Evolutionary conservation across 805 yeast species (phyloP), one percentile per base, ranked within the genome.

Genomic region (Candida odintsovae): DNA sequence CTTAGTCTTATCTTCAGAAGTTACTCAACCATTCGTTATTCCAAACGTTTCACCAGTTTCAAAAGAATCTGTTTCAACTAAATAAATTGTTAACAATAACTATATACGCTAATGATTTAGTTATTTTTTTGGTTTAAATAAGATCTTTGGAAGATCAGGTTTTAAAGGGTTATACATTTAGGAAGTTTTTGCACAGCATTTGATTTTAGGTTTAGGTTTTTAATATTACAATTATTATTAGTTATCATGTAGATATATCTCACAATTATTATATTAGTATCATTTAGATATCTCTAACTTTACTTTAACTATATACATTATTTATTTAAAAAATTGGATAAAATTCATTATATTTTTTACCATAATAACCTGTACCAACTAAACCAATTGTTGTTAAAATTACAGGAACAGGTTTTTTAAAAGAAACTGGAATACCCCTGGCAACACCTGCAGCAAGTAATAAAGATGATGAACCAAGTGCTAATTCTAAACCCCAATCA

Each of bases 401-500:
- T 42, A 86, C 59, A 3, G 97, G 97, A 47, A 90, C 77, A 0
- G 95, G 92, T 61, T 86, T 86, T 51, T 70, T 72, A 65, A 83
- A 80, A 6, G 67, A 60, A 9, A 80, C 72, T 31, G 80, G 78
- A 45, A 78, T 50, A 9, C 88, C 80, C 59, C 97, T 77, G 29
- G 80, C 77, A n/a, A 84, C 54, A 25, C 95, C 90, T 9, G 92
- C 90, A 37, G 75, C 75, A 11, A 84, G 64, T 55, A 90, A 73
- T 16, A 86, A 58, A 2, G 80, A 55, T 6, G 95, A 83, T 2
- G 90, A 77, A 12, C 81, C 84, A 46, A 90, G 67, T 0, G 96
- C 96, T 16, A 85, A 62, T 62, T 86, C 90, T 53, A 90, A 73
- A 39, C 97, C 97, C 66, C 78, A 78, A 60, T 86, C 90, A 50